Percentiles rank a stretch among this genome's conserved stretches.
phyloP scores from a whole-genome alignment of 768 basidiomycete genomes.

The Termitomyces sp. region DNA sequence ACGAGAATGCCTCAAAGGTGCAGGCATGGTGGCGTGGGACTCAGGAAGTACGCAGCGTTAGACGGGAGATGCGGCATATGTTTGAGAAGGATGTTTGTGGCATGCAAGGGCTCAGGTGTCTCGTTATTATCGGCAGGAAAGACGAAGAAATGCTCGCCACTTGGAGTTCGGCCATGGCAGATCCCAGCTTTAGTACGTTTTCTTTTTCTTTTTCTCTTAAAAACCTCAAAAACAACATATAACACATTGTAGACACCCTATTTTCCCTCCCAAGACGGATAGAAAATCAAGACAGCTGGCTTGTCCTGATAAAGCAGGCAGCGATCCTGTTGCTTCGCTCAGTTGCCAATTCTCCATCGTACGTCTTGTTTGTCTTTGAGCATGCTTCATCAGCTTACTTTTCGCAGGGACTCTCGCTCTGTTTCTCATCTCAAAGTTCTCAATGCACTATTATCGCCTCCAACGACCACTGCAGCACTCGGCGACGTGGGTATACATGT shows the following conservation, averaged over 20 bases:
- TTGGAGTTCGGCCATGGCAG: conserved; percentile 38
- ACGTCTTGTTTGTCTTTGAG: conserved; percentile 17
- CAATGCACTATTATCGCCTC: conserved; percentile 35
- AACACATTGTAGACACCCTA: conserved; percentile 27
- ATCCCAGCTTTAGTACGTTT: conserved; percentile 23
- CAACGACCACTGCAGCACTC: conserved; percentile 16
- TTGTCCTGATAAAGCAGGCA: conserved; percentile 50
- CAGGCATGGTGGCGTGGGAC: conserved; percentile 70
- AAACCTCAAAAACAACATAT: background rate
- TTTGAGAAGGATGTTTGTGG: conserved; percentile 51
- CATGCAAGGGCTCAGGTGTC: conserved; percentile 55
- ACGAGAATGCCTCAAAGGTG: conserved; percentile 54
- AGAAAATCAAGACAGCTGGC: conserved; percentile 43
- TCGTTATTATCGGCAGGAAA: conserved; percentile 51
- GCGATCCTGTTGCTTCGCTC: conserved; percentile 46
- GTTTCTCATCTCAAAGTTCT: conserved; percentile 45
- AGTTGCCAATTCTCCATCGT: conserved; percentile 45
- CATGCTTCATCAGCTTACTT: background rate
- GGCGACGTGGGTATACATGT: conserved; percentile 26
- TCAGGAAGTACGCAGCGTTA: conserved; percentile 32
- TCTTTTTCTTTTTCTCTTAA: background rate
- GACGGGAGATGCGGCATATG: conserved; percentile 35
- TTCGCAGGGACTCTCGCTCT: conserved; percentile 41
- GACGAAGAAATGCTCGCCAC: conserved; percentile 39
- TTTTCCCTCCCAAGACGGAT: conserved; percentile 31